These are phyloP conservation scores for Russula sp. DNA, from an alignment of 768 basidiomycete species.

Conservation along the genomic window DNA sequence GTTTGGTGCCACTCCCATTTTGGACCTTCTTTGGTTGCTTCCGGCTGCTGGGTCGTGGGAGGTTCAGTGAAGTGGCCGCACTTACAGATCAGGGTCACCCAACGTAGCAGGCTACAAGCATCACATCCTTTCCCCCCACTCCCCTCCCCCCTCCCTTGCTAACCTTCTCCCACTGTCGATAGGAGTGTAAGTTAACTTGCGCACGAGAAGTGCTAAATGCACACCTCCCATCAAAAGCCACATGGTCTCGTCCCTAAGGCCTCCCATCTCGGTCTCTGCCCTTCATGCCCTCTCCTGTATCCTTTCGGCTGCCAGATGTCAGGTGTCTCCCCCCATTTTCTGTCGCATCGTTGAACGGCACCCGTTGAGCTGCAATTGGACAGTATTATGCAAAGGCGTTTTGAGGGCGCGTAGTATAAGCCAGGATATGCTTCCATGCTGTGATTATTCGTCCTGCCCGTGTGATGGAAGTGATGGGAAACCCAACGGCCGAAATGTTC, in stretches of 20 bases:
- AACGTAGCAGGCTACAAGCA: not conserved
- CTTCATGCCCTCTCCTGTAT: no score
- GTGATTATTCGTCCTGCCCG: no score
- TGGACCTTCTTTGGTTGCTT: not conserved
- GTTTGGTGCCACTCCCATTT: not conserved
- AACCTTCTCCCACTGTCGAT: not conserved
- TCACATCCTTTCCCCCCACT: not conserved
- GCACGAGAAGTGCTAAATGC: not conserved
- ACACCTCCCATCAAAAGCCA: not conserved
- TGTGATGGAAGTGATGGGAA: no score
- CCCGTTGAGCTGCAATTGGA: no score
- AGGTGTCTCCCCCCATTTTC: no score
- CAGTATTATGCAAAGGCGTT: not conserved
- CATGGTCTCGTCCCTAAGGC: no score
- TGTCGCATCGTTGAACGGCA: no score
- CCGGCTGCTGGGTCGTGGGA: not conserved
- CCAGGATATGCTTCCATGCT: no score
- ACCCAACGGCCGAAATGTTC: no score
- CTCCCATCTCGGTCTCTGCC: no score
- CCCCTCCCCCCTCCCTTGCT: no score
- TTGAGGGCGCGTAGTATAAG: not conserved
- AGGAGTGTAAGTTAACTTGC: not conserved
- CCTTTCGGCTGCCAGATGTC: no score
- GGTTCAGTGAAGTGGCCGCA: not conserved
- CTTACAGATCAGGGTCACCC: not conserved